These are phyloP conservation scores for Diplodia intermedia DNA, from an alignment of 2,329 filamentous ascomycete species.

Conservation along the genomic window DNA sequence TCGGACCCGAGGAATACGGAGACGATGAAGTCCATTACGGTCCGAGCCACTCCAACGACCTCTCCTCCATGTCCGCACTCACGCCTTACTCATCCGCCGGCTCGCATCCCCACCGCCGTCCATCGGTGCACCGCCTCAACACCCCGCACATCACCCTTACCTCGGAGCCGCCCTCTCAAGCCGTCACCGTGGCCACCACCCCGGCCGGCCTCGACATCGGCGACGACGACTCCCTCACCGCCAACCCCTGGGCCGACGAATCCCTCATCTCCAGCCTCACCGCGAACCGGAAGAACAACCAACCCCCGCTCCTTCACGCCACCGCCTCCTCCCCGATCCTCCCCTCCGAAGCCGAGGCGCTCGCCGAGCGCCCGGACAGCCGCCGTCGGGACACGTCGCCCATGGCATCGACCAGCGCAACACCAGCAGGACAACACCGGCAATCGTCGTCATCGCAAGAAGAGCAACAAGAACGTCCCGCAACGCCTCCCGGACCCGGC, in stretches of 20 bases:
- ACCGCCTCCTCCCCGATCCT: constrained; percentile 42
- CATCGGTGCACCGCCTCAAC: constrained; percentile 22
- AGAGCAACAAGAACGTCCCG: background rate
- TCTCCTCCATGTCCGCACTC: constrained; percentile 14
- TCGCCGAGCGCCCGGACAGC: constrained; percentile 12
- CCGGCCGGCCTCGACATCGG: constrained; percentile 22
- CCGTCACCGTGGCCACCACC: constrained; percentile 25
- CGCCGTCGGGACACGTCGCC: constrained; percentile 22
- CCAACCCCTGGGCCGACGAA: constrained; percentile 26
- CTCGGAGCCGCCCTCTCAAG: constrained; percentile 26
- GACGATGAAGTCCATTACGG: constrained; percentile 22
- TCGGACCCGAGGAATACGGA: constrained; percentile 20
- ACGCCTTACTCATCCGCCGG: constrained; percentile 13
- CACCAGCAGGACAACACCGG: background rate
- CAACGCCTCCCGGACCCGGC: constrained; percentile 1
- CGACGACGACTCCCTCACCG: constrained; percentile 25
- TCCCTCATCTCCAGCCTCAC: constrained; percentile 22
- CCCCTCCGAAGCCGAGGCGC: constrained; percentile 34
- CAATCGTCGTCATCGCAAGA: background rate
- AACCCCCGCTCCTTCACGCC: constrained; percentile 39
- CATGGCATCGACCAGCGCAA: background rate
- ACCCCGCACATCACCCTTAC: constrained; percentile 25
- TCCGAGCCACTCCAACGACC: constrained; percentile 6
- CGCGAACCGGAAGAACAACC: constrained; percentile 16
- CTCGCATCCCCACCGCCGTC: constrained; percentile 24